Base-by-base conservation (phyloP, 345 rosid species). In the sweet orange (Citrus sinensis) region DNA sequence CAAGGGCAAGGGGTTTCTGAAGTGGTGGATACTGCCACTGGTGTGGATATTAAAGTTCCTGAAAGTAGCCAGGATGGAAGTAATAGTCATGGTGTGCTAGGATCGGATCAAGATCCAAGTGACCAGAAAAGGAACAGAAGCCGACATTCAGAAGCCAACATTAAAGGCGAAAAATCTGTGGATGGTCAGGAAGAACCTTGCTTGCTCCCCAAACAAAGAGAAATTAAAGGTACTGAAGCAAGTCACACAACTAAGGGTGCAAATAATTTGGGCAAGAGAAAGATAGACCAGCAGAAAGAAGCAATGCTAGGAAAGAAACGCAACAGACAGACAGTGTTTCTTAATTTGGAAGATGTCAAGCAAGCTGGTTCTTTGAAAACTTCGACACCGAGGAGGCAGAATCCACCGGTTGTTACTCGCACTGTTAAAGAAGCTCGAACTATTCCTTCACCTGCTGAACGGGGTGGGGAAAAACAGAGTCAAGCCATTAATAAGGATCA, bases 291-390 rank as follows among this genome's bases (percentile, higher is more conserved):
- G 22, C 99, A 91, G 39, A 96, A 94, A 84, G 99, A 94, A 86
- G 92, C 92, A 67, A 96, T 96, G 99, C 85, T 94, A 76, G 99
- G 99, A 56, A 96, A 96, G 92, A 96, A 90, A 82, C 98, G 99
- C 54, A 89, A 82, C 84, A 86, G 99, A 71, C 97, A 97, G 90
- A 97, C 97, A 49, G 76, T 92, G 93, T 89, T 97, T 85, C 91
- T 97, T 62, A 90, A 93, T 76, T 73, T 93, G 78, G 99, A 97
- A 85, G 99, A 93, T 82, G 98, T 91, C 84, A 97, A 92, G 88
- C 98, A 94, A 89, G 97, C 91, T 74, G 90, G 94, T 35, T 75
- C 93, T 7, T 80, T 87, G 71, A 97, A 93, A 84, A 84, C 89
- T 22, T 85, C 92, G 17, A 94, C 95, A 29, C 98, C 98, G 70